Evolutionary conservation across 2,329 filamentous ascomycete species (phyloP).

Genomic region (Rasamsonia emersonii): DNA sequence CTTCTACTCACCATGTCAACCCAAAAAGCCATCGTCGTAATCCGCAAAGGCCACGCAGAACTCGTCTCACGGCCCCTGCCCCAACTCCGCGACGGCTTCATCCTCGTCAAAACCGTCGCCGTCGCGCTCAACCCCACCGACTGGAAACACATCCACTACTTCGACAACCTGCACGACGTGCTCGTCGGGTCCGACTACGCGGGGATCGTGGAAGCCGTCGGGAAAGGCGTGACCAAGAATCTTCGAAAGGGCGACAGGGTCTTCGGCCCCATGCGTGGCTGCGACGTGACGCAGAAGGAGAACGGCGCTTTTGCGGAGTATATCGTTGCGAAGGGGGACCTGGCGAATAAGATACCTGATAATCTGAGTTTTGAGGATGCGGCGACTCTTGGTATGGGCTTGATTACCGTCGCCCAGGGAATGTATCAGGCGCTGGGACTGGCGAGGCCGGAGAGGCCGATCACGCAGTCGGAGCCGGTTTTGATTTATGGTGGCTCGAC

Average conservation of each 20-base stretch:
- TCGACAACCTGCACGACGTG: slow-evolving; percentile 13
- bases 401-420: slow-evolving; percentile 10
- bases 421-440: too few species aligned
- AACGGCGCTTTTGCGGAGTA: slow-evolving; percentile 31
- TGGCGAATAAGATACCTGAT: slow-evolving; percentile 22
- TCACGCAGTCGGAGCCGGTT: too few species aligned
- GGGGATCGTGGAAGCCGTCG: not conserved
- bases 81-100: slow-evolving; percentile 1
- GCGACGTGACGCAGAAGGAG: slow-evolving; percentile 16
- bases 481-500: slow-evolving; percentile 41
- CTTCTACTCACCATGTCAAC: not conserved
- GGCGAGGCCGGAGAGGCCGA: too few species aligned
- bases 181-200: slow-evolving; percentile 21
- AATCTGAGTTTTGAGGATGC: slow-evolving; percentile 21
- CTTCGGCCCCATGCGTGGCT: slow-evolving; percentile 23
- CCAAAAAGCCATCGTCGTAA: slow-evolving; percentile 1
- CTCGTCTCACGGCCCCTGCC: not conserved
- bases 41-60: not conserved
- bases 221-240: not conserved
- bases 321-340: slow-evolving; percentile 18
- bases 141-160: slow-evolving; percentile 15
- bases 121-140: slow-evolving; percentile 27
- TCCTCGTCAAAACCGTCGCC: slow-evolving; percentile 13
- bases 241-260: slow-evolving; percentile 25
- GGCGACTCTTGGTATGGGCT: slow-evolving; percentile 23